Percentiles rank a stretch among this genome's conserved stretches.
Evolutionary conservation across 129 eudicot genomes (phyloP).

Genomic region (Dittrichia graveolens): DNA sequence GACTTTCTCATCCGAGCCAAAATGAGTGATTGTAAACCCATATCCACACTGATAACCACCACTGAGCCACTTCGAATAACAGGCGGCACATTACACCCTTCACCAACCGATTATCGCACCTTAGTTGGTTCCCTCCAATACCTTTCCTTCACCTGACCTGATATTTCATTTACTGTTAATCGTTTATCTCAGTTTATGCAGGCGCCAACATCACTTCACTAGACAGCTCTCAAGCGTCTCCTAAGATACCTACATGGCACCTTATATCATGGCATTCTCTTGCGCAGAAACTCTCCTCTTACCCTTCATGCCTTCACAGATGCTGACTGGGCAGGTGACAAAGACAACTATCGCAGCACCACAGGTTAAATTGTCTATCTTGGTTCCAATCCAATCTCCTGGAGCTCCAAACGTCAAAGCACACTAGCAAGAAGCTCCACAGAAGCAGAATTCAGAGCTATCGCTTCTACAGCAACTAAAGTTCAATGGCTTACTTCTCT

Average conservation of each 20-base stretch:
- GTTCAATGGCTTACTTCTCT: background rate
- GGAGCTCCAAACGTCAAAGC: background rate
- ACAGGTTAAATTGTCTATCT: background rate
- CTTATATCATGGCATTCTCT: background rate
- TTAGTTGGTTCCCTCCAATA: background rate
- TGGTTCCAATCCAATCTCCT: background rate
- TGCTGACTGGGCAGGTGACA: background rate
- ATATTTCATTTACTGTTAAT: background rate
- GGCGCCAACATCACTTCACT: background rate
- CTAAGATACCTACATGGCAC: too few relatives aligned
- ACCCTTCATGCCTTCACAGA: background rate
- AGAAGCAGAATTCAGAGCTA: background rate
- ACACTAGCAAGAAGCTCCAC: background rate
- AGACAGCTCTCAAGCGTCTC: background rate
- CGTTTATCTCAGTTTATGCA: background rate
- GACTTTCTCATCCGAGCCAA: background rate
- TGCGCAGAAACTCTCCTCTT: background rate
- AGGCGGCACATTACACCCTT: background rate
- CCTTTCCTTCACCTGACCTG: background rate
- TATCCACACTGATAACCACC: background rate
- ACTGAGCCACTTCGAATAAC: background rate
- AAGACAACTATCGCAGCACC: background rate
- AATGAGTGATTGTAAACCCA: background rate
- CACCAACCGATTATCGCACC: background rate
- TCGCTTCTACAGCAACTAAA: background rate